Evolutionary conservation across 306 rosid genomes (phyloP).

Genomic region (Arachis hypogaea): DNA sequence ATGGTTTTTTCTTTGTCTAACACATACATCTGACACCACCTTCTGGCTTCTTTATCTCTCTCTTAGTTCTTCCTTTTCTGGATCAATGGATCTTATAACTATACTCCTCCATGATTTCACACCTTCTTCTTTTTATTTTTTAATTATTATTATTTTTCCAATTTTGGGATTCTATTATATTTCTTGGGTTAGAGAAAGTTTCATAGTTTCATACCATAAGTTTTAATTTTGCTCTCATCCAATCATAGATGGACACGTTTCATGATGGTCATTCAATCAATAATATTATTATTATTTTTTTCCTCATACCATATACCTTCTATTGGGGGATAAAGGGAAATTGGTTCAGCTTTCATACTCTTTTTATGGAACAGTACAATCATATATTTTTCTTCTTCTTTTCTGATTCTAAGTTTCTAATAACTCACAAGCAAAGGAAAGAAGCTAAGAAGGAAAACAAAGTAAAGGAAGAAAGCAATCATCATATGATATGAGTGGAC

Average conservation of each 20-base stretch:
- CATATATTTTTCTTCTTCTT: slow-evolving; percentile 29
- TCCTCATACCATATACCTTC: not conserved
- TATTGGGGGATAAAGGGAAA: slow-evolving; percentile 37
- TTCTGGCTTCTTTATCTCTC: not conserved
- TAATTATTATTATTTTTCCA: not conserved
- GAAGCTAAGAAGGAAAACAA: slow-evolving; percentile 1
- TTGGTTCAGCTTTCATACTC: slow-evolving; percentile 31
- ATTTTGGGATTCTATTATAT: slow-evolving; percentile 1
- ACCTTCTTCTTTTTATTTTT: not conserved
- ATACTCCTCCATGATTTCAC: not conserved
- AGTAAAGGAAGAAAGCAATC: slow-evolving; percentile 41
- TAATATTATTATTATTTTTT: too few species aligned
- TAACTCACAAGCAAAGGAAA: slow-evolving; percentile 23
- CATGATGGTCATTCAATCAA: not conserved
- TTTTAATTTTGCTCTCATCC: not conserved
- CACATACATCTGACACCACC: slow-evolving; percentile 38
- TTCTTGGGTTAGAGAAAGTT: slow-evolving; percentile 10
- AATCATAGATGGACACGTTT: slow-evolving; percentile 53
- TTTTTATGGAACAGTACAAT: slow-evolving; percentile 49
- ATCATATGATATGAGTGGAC: slow-evolving; percentile 34
- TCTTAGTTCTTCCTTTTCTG: slow-evolving; percentile 20
- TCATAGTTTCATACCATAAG: not conserved
- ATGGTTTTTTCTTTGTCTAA: slow-evolving; percentile 36
- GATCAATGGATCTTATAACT: slow-evolving; percentile 31
- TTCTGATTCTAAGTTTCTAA: not conserved